phyloP scores from a whole-genome alignment of 805 yeast species.

The Nakazawaea sp. region DNA sequence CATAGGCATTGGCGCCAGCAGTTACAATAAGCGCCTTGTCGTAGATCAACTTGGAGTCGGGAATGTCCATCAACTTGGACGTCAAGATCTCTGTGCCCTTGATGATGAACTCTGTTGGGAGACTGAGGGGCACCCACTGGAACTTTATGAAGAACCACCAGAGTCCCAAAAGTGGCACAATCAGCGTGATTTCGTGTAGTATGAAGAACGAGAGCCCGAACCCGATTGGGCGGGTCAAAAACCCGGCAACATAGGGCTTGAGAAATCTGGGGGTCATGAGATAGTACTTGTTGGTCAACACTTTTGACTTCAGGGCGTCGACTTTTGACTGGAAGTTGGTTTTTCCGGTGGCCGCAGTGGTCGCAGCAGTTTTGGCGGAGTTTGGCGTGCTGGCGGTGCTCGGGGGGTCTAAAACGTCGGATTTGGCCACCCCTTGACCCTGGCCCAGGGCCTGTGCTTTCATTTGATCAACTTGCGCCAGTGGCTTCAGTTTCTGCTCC shows the following conservation, averaged over 20 bases:
- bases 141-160: constrained; percentile 44
- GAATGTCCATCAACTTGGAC: constrained; percentile 2
- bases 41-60: constrained; percentile 10
- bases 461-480: too few relatives aligned
- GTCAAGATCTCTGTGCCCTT: constrained; percentile 9
- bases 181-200: constrained; percentile 47
- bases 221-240: constrained; percentile 25
- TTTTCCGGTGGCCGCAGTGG: neutral
- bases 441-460: too few relatives aligned
- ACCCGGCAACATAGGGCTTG: constrained; percentile 23
- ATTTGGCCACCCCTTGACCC: too few relatives aligned
- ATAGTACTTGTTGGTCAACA: constrained; percentile 24
- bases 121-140: constrained; percentile 33
- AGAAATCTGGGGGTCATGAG: constrained; percentile 21
- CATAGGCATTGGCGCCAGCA: constrained; percentile 31
- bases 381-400: too few relatives aligned
- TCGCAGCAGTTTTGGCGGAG: too few relatives aligned
- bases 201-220: constrained; percentile 39
- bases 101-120: constrained; percentile 38
- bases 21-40: constrained; percentile 22
- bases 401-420: too few relatives aligned
- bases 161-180: constrained; percentile 42
- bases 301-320: constrained; percentile 12
- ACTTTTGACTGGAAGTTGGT: constrained; percentile 6
- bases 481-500: neutral